Evolutionary conservation across 768 basidiomycete genomes (phyloP).

Genomic region (Lentinula raphanica): DNA sequence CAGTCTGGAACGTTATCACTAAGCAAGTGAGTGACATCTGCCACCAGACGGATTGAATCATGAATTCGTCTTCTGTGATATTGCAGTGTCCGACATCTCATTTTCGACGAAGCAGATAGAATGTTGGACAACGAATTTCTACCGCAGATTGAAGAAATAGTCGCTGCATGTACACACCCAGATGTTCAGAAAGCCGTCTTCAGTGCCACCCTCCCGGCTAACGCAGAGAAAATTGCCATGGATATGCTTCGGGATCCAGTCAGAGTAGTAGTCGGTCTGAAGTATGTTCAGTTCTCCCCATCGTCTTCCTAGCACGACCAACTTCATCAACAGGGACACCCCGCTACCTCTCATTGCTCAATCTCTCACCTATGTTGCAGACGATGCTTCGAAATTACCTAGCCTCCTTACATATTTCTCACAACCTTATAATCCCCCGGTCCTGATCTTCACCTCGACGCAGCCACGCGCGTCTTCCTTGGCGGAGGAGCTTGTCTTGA

Average conservation of each 20-base stretch:
- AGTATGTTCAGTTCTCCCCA: slow-evolving; percentile 47
- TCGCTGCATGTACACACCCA: slow-evolving; percentile 67
- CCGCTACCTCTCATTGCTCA: slow-evolving; percentile 90
- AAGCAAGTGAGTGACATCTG: slow-evolving; percentile 53
- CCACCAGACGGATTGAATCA: background rate
- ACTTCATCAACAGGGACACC: slow-evolving; percentile 64
- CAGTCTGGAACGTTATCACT: slow-evolving; percentile 63
- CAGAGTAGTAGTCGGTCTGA: slow-evolving; percentile 92
- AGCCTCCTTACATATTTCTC: slow-evolving; percentile 77
- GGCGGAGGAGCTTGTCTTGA: slow-evolving; percentile 75
- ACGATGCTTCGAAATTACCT: slow-evolving; percentile 91
- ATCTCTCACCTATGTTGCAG: slow-evolving; percentile 84
- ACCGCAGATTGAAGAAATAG: slow-evolving; percentile 81
- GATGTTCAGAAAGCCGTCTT: slow-evolving; percentile 83
- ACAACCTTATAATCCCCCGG: slow-evolving; percentile 82
- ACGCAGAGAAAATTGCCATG: slow-evolving; percentile 83
- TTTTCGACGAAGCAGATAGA: slow-evolving; percentile 90
- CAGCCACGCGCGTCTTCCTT: slow-evolving; percentile 82
- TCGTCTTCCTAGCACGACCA: background rate
- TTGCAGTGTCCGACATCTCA: slow-evolving; percentile 73
- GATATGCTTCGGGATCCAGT: slow-evolving; percentile 81
- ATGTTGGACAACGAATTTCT: slow-evolving; percentile 88
- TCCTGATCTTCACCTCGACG: slow-evolving; percentile 86
- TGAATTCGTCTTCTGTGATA: background rate
- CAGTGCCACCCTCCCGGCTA: slow-evolving; percentile 90